A percentile compares a stretch with the other conserved stretches of the same genome.
phyloP scores from a whole-genome alignment of 2,329 filamentous ascomycete genomes.

The Boeremia lycopersici region DNA sequence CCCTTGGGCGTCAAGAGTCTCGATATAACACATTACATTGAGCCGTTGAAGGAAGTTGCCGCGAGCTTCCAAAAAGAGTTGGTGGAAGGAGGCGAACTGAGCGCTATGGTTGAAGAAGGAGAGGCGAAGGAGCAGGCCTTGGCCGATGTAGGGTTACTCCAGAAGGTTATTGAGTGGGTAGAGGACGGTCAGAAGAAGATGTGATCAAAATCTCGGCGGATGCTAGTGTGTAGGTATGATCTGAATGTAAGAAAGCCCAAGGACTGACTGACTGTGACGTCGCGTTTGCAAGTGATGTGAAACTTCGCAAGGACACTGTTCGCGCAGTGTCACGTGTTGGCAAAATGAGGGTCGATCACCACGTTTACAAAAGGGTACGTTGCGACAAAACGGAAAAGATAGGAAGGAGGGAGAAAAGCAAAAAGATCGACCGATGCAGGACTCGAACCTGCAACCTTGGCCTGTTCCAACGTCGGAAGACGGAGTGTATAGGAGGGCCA shows the following conservation, averaged over 20 bases:
- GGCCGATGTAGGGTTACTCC: constrained; percentile 42
- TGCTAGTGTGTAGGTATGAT: no score
- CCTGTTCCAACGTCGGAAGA: constrained; percentile 17
- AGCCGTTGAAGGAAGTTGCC: constrained; percentile 49
- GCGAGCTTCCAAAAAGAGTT: constrained; percentile 47
- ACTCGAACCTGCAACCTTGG: constrained; percentile 49
- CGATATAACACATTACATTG: constrained; percentile 51
- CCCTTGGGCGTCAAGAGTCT: constrained; percentile 55
- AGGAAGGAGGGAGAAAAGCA: no score
- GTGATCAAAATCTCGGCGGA: neutral
- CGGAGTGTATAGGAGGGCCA: constrained; percentile 40
- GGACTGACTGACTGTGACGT: no score
- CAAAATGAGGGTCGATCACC: no score
- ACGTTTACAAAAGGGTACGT: no score
- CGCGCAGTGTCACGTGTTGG: no score
- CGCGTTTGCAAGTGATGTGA: no score
- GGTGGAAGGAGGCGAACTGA: constrained; percentile 40
- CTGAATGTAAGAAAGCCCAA: no score
- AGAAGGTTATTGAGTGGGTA: constrained; percentile 43
- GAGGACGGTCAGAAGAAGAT: constrained; percentile 21
- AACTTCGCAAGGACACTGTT: no score
- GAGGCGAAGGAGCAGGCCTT: constrained; percentile 43
- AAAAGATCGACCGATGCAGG: constrained; percentile 39
- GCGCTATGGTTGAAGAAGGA: constrained; percentile 45
- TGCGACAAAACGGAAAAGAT: no score